Base-by-base conservation (phyloP, 306 rosid genomes). In the Quercus glauca region DNA sequence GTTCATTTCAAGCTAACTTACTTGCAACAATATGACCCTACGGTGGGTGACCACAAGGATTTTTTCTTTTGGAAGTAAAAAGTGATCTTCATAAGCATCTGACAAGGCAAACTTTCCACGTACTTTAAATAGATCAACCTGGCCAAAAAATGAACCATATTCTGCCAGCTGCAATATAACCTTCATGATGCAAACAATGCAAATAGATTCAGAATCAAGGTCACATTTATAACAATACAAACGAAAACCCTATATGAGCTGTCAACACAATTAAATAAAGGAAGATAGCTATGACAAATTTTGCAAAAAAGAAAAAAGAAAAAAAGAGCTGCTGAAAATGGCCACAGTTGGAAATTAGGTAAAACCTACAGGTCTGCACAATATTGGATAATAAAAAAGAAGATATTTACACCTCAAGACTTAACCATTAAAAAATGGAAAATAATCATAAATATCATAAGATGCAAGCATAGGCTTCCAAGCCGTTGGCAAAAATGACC, bases 41-140 rank as follows among this genome's bases (percentile, higher is more conserved):
- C 96, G 83, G 79, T 93, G 98, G 51, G 99, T 91, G 80, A 95
- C 89, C 86, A 89, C 73, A 64, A 90, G 88, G 74, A 95, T 86
- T 86, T 85, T 91, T 84, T 94, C 98, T 82, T 95, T 91, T 3
- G 91, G 98, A 71, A 95, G 90, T 86, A 93, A 78, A 85, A 91
- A 95, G 80, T 95, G 99, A 88, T 95, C 94, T 89, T 95, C 99
- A 76, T 95, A 95, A 67, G 99, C 96, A 91, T 95, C 99, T 51
- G 99, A 86, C 81, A 95, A 82, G 19, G 99, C 99, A 75, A 95
- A 95, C 87, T 95, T 95, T 43, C 99, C 99, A 13, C 99, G 99
- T 61, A 95, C 98, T 88, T 91, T 95, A 84, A 95, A 95, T 51
- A 95, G 91, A 90, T 95, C 97, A 83, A 95, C 99, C 87, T 95